Evolutionary conservation across 2,329 filamentous ascomycete genomes (phyloP).

Genomic region (Parafenestella ontariensis): DNA sequence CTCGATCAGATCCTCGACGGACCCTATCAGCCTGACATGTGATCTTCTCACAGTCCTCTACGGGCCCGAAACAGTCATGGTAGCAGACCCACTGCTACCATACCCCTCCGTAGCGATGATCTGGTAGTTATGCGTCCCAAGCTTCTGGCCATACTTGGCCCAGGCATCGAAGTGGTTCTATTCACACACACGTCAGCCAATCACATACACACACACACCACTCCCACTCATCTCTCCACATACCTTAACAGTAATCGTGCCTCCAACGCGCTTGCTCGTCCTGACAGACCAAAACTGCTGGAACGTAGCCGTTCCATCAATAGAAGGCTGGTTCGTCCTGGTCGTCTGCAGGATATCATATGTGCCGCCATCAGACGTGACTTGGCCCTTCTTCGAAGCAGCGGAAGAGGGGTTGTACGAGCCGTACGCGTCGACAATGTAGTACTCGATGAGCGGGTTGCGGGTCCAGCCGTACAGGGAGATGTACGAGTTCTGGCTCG

Average conservation of each 20-base stretch:
- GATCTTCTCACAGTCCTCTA: neutral
- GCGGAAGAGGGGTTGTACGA: conserved; percentile 58
- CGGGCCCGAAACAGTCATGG: conserved; percentile 53
- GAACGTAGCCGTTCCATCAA: conserved; percentile 63
- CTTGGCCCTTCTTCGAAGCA: conserved; percentile 57
- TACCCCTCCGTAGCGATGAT: conserved; percentile 64
- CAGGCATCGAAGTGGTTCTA: conserved; percentile 63
- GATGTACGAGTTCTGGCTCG: conserved; percentile 61
- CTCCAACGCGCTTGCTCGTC: conserved; percentile 57
- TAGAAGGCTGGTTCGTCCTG: conserved; percentile 60
- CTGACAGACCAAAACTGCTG: conserved; percentile 63
- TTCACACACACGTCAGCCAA: neutral
- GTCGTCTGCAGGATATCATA: conserved; percentile 62
- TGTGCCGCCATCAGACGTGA: conserved; percentile 59
- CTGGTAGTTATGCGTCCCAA: conserved; percentile 61
- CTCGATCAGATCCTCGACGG: no score
- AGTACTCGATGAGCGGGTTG: conserved; percentile 65
- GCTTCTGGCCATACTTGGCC: conserved; percentile 55
- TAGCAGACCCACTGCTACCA: conserved; percentile 57
- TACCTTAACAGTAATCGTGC: conserved; percentile 55
- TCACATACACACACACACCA: neutral
- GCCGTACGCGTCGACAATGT: conserved; percentile 63
- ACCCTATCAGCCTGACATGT: no score
- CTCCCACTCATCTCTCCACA: neutral
- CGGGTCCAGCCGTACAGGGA: conserved; percentile 66